Base-by-base conservation (phyloP, 495 filamentous ascomycete genomes). In the Chaetomium tenue region DNA sequence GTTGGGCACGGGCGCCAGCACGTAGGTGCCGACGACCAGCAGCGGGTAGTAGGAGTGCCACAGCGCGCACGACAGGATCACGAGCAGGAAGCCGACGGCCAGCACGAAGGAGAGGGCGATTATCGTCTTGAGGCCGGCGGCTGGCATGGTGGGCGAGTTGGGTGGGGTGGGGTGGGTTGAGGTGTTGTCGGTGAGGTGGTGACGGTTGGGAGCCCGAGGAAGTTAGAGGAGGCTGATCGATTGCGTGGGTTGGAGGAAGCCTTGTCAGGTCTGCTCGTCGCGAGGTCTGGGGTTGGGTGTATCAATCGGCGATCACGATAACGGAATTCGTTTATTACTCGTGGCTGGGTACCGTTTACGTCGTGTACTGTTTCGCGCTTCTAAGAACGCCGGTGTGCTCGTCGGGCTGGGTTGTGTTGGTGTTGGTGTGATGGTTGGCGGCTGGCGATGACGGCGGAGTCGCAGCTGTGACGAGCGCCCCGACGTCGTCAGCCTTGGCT, bases 41-140 rank as follows among this genome's bases (percentile, higher is more conserved):
- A 98, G 83, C 30, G 94, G 90, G 70, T 93, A 90, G 86, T 95
- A 98, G 74, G 91, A 90, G 63, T 91, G 82, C 82, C 87, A 98
- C 58, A 98, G 88, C 37, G 95, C 94, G 72, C 92, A 94, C 65
- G 92, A 97, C 72, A 98, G 90, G 79, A 98, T 98, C 51, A 98
- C 93, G 66, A 98, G 92, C 72, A 98, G 91, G 84, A 98, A 98
- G 71, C 94, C 94, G 74, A 98, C 94, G 64, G 95, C 95, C 61
- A 98, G 91, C 72, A 98, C 95, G 80, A 98, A 98, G 69, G 94
- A 97, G 70, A 98, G 91, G 58, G 89, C 91, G 78, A 98, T 98
- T 80, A 98, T 98, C 70, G 95, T 98, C 79, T 96, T 96, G 66
- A 98, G 87, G 74, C 94, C 93, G 70, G 92, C 89, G 70, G 88